Percentiles rank a stretch among this genome's conserved stretches.
Conservation (phyloP, 495 filamentous ascomycete species). For the Barbatosphaeria neglecta region DNA sequence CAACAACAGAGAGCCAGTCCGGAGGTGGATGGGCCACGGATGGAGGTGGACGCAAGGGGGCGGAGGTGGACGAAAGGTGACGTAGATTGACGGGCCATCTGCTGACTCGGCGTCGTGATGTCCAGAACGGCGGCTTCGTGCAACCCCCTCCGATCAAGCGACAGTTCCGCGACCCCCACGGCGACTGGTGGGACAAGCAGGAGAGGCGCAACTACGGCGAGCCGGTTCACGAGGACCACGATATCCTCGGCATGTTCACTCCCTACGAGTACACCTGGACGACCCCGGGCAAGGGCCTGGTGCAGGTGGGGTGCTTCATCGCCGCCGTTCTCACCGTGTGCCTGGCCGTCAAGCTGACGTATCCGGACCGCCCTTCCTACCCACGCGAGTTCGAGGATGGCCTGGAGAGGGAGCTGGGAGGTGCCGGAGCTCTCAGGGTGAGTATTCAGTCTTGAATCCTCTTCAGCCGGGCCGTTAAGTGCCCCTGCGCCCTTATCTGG, state of each 20-base stretch:
- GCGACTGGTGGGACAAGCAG: constrained; percentile 94
- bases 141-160: constrained; percentile 79
- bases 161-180: constrained; percentile 83
- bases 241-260: constrained; percentile 84
- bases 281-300: constrained; percentile 54
- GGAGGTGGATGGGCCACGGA: too few species aligned
- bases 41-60: neutral
- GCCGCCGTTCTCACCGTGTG: constrained; percentile 55
- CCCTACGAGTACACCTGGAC: constrained; percentile 83
- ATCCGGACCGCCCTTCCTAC: constrained; percentile 74
- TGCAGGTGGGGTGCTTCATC: constrained; percentile 68
- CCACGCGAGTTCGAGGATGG: constrained; percentile 76
- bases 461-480: too few species aligned
- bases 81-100: too few species aligned
- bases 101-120: constrained; percentile 14
- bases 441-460: constrained; percentile 11
- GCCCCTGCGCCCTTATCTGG: neutral
- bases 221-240: constrained; percentile 92
- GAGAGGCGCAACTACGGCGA: constrained; percentile 94
- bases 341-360: constrained; percentile 56
- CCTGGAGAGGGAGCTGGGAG: constrained; percentile 77
- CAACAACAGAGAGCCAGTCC: too few species aligned
- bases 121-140: constrained; percentile 82
- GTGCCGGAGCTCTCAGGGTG: constrained; percentile 39
- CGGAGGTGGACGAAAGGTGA: too few species aligned